Percentiles rank a stretch among this genome's conserved stretches.
phyloP scores from a whole-genome alignment of 192 early-diverging fungal species.

The Linnemannia elongata region DNA sequence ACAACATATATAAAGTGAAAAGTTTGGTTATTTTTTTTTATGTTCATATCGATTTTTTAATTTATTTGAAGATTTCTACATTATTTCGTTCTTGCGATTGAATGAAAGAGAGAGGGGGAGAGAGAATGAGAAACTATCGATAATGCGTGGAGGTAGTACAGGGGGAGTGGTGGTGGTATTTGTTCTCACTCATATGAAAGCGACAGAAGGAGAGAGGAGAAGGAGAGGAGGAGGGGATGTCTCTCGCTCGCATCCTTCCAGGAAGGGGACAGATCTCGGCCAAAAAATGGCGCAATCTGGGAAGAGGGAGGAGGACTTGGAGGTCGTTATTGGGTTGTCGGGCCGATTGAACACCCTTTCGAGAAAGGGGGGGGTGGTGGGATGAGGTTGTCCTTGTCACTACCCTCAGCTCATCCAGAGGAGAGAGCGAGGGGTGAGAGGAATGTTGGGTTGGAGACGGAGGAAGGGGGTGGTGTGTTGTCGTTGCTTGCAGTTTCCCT shows the following conservation, averaged over 20 bases:
- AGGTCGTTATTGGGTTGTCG: background rate
- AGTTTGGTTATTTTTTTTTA: too few species aligned
- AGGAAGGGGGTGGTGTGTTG: background rate
- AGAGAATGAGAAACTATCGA: background rate
- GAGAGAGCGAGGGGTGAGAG: background rate
- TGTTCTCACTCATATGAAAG: too few species aligned
- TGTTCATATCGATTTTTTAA: too few species aligned
- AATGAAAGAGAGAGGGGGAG: background rate
- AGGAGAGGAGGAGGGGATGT: background rate
- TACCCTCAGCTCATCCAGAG: too few species aligned
- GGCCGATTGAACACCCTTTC: background rate
- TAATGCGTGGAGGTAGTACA: too few species aligned
- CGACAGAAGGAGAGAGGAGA: background rate
- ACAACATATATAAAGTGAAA: too few species aligned
- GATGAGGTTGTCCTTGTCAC: background rate
- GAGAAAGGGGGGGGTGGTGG: background rate
- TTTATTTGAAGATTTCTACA: too few species aligned
- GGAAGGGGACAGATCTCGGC: background rate
- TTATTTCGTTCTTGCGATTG: background rate
- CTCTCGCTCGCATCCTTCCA: too few species aligned
- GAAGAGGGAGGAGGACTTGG: background rate
- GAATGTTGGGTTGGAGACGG: background rate
- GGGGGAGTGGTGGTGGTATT: too few species aligned
- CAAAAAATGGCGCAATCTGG: too few species aligned
- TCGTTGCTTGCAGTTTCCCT: slow-evolving; percentile 22